A percentile compares a stretch with the other conserved stretches of the same genome.
Conservation (phyloP, 2,329 filamentous ascomycete species). For the Westerdykella sp. region DNA sequence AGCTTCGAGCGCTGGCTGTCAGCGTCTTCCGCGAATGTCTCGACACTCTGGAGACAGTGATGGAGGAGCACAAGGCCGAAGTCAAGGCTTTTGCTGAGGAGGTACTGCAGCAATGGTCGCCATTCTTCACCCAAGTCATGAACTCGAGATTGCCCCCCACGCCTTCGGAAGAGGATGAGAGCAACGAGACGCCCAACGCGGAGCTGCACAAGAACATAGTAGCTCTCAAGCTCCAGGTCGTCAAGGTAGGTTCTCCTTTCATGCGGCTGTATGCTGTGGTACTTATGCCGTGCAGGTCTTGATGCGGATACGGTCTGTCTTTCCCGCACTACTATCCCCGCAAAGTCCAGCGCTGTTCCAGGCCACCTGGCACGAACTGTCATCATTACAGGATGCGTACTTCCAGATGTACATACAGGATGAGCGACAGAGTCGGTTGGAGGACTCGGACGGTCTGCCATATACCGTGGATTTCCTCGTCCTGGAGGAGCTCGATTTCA, state of each 20-base stretch:
- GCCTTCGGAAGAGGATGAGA: slow-evolving; percentile 53
- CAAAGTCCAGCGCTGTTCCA: slow-evolving; percentile 80
- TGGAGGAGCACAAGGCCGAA: slow-evolving; percentile 81
- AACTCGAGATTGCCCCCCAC: slow-evolving; percentile 64
- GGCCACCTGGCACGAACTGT: slow-evolving; percentile 83
- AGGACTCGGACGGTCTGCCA: slow-evolving; percentile 84
- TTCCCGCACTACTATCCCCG: slow-evolving; percentile 72
- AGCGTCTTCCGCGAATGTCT: slow-evolving; percentile 89
- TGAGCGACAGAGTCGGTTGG: slow-evolving; percentile 78
- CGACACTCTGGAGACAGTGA: slow-evolving; percentile 92
- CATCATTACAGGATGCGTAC: slow-evolving; percentile 64
- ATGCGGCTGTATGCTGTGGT: background rate
- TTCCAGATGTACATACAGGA: slow-evolving; percentile 78
- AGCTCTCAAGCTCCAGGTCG: slow-evolving; percentile 85
- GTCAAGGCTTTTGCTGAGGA: slow-evolving; percentile 88
- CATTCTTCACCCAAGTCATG: slow-evolving; percentile 77
- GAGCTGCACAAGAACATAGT: slow-evolving; percentile 74
- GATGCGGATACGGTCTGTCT: slow-evolving; percentile 79
- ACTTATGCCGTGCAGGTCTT: slow-evolving; percentile 54
- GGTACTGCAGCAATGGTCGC: slow-evolving; percentile 74
- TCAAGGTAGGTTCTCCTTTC: slow-evolving; percentile 54
- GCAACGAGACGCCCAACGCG: slow-evolving; percentile 49
- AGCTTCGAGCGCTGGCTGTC: slow-evolving; percentile 76
- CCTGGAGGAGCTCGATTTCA: slow-evolving; percentile 88
- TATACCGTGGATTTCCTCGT: slow-evolving; percentile 93